phyloP scores from a whole-genome alignment of 306 rosid genomes.

The Neltuma alba region DNA sequence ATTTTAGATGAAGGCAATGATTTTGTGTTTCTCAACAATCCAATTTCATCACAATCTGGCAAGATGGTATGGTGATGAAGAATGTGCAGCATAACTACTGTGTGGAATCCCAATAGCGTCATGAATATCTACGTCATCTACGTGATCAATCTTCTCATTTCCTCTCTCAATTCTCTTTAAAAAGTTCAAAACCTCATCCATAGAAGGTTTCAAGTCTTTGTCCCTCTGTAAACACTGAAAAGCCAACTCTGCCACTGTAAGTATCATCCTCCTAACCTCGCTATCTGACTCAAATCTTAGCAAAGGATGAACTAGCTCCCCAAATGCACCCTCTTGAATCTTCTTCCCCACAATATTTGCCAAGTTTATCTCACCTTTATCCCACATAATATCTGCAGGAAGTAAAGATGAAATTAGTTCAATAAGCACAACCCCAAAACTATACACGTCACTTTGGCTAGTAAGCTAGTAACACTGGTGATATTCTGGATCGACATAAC shows the following conservation, averaged over 20 bases:
- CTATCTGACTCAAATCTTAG: conserved; percentile 51
- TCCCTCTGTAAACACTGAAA: no score
- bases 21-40: conserved; percentile 35
- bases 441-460: conserved; percentile 73
- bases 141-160: conserved; percentile 21
- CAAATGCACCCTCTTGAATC: conserved; percentile 42
- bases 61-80: conserved; percentile 33
- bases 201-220: conserved; percentile 50
- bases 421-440: conserved; percentile 66
- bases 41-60: conserved; percentile 38
- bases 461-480: no score
- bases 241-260: no score
- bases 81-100: background rate
- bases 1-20: conserved; percentile 47
- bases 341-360: conserved; percentile 10
- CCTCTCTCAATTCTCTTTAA: conserved; percentile 44
- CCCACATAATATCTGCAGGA: conserved; percentile 60
- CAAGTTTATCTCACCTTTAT: conserved; percentile 58
- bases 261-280: conserved; percentile 1
- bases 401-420: conserved; percentile 69
- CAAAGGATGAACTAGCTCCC: conserved; percentile 51
- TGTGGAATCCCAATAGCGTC: background rate
- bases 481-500: no score
- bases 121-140: conserved; percentile 25
- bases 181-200: conserved; percentile 54